Evolutionary conservation across 2,329 filamentous ascomycete genomes (phyloP).

Genomic region (Pseudocercospora eumusae): DNA sequence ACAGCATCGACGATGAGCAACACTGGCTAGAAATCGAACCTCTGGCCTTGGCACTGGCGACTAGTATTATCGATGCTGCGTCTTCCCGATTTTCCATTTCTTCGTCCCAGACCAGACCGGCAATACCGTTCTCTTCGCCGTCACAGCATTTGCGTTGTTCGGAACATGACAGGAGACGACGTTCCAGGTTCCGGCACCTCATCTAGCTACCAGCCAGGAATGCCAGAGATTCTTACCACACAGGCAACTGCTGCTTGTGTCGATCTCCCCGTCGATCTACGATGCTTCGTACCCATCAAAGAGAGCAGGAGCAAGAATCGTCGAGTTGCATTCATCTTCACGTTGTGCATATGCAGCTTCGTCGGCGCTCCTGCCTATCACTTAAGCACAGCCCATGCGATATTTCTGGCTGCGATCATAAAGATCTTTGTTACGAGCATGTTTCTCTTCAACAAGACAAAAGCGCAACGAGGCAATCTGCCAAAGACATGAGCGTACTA

Average conservation of each 20-base stretch:
- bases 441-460: constrained; percentile 16
- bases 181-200: constrained; percentile 38
- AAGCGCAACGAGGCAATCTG: neutral
- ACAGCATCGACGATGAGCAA: constrained; percentile 13
- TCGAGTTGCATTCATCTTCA: constrained; percentile 52
- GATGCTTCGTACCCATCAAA: constrained; percentile 44
- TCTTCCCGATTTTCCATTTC: constrained; percentile 64
- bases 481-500: neutral
- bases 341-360: constrained; percentile 54
- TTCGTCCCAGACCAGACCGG: constrained; percentile 66
- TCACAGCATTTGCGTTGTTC: constrained; percentile 45
- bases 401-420: constrained; percentile 13
- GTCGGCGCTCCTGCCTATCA: constrained; percentile 52
- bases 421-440: constrained; percentile 11
- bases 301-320: constrained; percentile 56
- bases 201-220: constrained; percentile 57
- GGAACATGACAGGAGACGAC: constrained; percentile 17
- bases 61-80: constrained; percentile 56
- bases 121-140: constrained; percentile 63
- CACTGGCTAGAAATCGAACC: constrained; percentile 40
- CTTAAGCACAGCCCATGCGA: constrained; percentile 13
- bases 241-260: constrained; percentile 67
- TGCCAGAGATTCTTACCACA: constrained; percentile 64
- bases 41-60: constrained; percentile 44
- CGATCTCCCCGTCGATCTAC: constrained; percentile 59